Evolutionary conservation across 1,284 basidiomycete species (phyloP).

Genomic region (Meira miltonrushii): DNA sequence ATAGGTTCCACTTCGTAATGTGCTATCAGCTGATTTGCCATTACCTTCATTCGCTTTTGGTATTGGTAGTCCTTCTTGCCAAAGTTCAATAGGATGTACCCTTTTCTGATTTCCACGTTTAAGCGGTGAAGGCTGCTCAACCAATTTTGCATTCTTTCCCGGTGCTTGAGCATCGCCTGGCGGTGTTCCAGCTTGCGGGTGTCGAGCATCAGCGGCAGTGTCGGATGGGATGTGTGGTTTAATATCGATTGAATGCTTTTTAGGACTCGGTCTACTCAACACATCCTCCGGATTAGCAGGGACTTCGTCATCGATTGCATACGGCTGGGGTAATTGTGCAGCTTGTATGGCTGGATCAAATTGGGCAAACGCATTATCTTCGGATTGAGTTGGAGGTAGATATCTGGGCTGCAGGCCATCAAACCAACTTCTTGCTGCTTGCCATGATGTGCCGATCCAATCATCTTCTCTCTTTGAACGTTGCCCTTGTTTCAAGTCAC

Average conservation of each 20-base stretch:
- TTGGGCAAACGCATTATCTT: background rate
- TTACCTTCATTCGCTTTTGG: background rate
- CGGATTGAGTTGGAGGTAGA: background rate
- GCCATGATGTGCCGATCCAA: background rate
- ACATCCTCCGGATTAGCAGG: slow-evolving; percentile 2
- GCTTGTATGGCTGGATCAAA: background rate
- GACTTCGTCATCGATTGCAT: slow-evolving; percentile 2
- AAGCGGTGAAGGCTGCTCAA: background rate
- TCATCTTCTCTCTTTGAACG: background rate
- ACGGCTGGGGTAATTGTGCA: background rate
- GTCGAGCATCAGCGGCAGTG: background rate
- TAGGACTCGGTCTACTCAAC: background rate
- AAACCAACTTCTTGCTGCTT: slow-evolving; percentile 9
- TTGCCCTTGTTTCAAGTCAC: background rate
- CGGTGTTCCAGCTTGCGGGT: background rate
- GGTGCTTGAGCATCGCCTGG: slow-evolving; percentile 1
- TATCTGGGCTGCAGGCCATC: background rate
- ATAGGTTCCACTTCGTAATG: background rate
- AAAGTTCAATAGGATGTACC: background rate
- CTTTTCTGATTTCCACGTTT: background rate
- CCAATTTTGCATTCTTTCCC: background rate
- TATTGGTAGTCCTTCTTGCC: background rate
- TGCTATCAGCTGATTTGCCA: background rate
- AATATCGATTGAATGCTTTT: background rate
- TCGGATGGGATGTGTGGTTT: background rate